Base-by-base conservation (phyloP, 1,284 basidiomycete species). In the Grifola frondosa region DNA sequence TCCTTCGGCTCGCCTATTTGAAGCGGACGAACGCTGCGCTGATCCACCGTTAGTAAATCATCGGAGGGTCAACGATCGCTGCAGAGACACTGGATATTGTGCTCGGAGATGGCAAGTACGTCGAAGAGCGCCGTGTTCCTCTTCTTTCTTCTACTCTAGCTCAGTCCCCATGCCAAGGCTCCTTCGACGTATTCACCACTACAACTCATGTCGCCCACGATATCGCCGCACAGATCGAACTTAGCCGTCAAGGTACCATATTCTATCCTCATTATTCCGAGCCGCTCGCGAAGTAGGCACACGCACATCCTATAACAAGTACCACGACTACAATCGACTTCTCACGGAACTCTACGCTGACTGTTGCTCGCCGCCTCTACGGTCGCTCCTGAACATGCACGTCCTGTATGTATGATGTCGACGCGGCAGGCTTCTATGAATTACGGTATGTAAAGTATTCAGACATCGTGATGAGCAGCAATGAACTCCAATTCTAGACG, bases 101-200 rank as follows among this genome's bases (percentile, higher is more conserved):
- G 38, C 57, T 70, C 36, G 73, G 69, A 17, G 64, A 71, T 60
- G 73, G 74, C 60, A 66, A 69, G 64, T 75, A 75, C 61, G 58
- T 66, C 40, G 65, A 69, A 57, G 69, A 69, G 49, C 62, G 53
- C 51, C 49, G 49, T 46, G 53, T 54, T 44, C 52, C 55, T 51
- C 49, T 52, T 51, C 46, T 48, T 46, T 47, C 54, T 39, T 25
- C 50, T 45, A 31, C 53, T 53, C 22, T 50, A 51, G 45, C 58
- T 58, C 53, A 57, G 46, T 30, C 44, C 32, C 19, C 39, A 49
- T n/a, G 41, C 40, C 49, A 53, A 50, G 53, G 21, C 10, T n/a
- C n/a, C n/a, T n/a, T n/a, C n/a, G n/a, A n/a, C n/a, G 30, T 33
- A 19, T 17, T 22, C 15, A 26, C 42, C 16, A 12, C 49, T 23